Evolutionary conservation across 805 yeast genomes (phyloP), one percentile per base, ranked within the genome.

Genomic region (Cyberlindnera veronae): DNA sequence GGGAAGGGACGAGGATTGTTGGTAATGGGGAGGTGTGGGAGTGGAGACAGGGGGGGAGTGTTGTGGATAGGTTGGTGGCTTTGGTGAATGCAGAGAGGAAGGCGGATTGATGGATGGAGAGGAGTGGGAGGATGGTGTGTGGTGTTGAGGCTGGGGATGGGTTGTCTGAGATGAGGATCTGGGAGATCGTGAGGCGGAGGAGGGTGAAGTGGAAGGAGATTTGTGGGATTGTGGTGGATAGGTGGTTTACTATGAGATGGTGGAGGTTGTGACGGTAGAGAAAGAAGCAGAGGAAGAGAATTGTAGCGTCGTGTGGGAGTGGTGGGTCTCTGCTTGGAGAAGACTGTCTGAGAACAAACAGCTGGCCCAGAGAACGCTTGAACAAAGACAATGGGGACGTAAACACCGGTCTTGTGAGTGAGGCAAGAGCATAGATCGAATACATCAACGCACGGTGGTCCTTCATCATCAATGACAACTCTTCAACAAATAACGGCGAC

Each of bases 21-120:
- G 50, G 47, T 36, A 46, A 46, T 8, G 43, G 42, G 1, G 50
- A 40, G 3, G 34, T 4, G 9, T 38, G 40, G 6, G 20, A 12
- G 9, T 27, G 26, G 16, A 37, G 14, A n/a, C 21, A 19, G 2
- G 41, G 27, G 8, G 32, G n/a, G 11, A 34, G 29, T 22, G 24
- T 13, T 12, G 41, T 13, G 16, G 18, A 16, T 3, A 28, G 34
- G 5, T 30, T n/a, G 5, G 31, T 33, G 20, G 39, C 40, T 16
- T 23, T 38, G 18, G 18, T 34, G 37, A 45, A 41, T 6, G 45
- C 19, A 6, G 34, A 15, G 14, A 32, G 29, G 27, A 45, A 35
- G 26, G 41, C 43, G 7, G 31, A 37, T 16, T 39, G 49, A 20
- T 41, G 43, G 6, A 32, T 34, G 21, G 42, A 29, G n/a, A 46